Evolutionary conservation across 2,329 filamentous ascomycete genomes (phyloP).

Genomic region (Phialocephala subalpina): DNA sequence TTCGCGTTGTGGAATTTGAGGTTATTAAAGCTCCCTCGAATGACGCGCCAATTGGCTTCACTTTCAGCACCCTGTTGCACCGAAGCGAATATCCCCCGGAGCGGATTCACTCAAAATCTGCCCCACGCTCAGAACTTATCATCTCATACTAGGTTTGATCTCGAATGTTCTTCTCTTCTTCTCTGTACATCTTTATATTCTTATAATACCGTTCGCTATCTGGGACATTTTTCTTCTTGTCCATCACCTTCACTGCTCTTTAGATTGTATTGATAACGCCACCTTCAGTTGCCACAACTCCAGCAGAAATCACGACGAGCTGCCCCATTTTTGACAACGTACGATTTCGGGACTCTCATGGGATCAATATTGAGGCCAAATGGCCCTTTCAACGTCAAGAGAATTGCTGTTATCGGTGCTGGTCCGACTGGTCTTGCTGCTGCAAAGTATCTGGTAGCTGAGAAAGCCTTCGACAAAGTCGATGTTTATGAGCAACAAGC

Average conservation of each 20-base stretch:
- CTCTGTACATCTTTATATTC: not conserved
- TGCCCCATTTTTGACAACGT: constrained; percentile 19
- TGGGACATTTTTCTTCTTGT: not conserved
- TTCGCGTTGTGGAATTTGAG: constrained; percentile 9
- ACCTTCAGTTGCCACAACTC: not conserved
- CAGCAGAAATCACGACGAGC: not conserved
- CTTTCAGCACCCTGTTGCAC: no score
- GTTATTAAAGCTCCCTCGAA: not conserved
- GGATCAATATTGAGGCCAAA: constrained; percentile 32
- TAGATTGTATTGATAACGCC: not conserved
- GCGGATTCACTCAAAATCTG: not conserved
- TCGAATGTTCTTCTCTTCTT: not conserved
- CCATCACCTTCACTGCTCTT: not conserved
- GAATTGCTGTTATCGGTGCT: constrained; percentile 81
- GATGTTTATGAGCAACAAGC: constrained; percentile 84
- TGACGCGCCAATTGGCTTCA: constrained; percentile 10
- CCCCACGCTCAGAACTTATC: constrained; percentile 14
- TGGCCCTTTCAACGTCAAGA: constrained; percentile 53
- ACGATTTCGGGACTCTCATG: constrained; percentile 30
- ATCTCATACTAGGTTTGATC: constrained; percentile 4
- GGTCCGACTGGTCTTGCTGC: constrained; percentile 81
- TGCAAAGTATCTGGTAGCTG: constrained; percentile 82
- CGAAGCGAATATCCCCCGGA: not conserved
- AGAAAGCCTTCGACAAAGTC: constrained; percentile 73
- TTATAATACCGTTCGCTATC: not conserved